Evolutionary conservation across 208 protist genomes (phyloP).

Genomic region (Herpetomonas muscarum): DNA sequence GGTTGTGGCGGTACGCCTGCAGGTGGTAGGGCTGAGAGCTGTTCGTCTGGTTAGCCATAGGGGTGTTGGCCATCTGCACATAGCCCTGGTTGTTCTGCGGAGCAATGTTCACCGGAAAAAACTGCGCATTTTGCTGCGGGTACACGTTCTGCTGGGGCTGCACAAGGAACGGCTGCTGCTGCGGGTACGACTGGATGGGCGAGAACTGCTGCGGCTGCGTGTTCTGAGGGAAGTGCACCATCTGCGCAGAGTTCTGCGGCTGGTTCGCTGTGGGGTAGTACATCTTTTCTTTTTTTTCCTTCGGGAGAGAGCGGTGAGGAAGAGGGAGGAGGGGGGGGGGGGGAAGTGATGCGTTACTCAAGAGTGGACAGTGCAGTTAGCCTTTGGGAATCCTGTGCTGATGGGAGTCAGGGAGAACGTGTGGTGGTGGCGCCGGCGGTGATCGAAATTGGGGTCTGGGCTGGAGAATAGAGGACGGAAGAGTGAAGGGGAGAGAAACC

Average conservation of each 20-base stretch:
- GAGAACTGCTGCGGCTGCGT: conserved; percentile 35
- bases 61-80: conserved; percentile 10
- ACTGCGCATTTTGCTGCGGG: conserved; percentile 23
- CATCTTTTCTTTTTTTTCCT: too few species aligned
- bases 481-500: not conserved
- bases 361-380: too few species aligned
- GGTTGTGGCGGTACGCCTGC: conserved; percentile 16
- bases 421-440: too few species aligned
- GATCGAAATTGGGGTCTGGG: not conserved
- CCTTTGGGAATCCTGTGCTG: too few species aligned
- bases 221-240: conserved; percentile 25
- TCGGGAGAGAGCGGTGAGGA: too few species aligned
- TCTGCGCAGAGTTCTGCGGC: conserved; percentile 10
- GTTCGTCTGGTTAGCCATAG: conserved; percentile 24
- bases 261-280: conserved; percentile 20
- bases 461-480: conserved; percentile 1
- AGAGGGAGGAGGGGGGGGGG: too few species aligned
- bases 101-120: conserved; percentile 37
- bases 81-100: conserved; percentile 33
- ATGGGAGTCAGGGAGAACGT: too few species aligned
- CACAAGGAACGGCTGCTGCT: conserved; percentile 27
- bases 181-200: conserved; percentile 25
- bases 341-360: too few species aligned
- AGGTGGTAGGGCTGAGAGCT: conserved; percentile 12
- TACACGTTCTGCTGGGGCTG: conserved; percentile 30